Evolutionary conservation across 164 flowering plant genomes (phyloP).

Genomic region (Paratinospora sagittata): DNA sequence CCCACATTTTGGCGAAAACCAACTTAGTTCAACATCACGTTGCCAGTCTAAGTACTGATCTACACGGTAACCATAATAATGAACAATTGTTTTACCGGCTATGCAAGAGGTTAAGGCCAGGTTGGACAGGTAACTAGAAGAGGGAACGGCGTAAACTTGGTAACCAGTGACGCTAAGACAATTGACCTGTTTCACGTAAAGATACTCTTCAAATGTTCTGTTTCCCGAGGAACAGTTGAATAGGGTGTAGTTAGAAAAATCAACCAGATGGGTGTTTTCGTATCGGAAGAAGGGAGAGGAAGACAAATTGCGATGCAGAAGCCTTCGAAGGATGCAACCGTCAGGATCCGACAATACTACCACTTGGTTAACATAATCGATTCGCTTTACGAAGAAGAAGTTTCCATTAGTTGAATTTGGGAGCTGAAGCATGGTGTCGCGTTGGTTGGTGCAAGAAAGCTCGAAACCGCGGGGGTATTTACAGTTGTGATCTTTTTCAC

Average conservation of each 20-base stretch:
- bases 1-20: neutral
- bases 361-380: neutral
- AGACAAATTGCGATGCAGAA: neutral
- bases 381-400: neutral
- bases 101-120: neutral
- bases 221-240: too few species aligned
- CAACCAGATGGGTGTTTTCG: neutral
- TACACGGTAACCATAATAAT: neutral
- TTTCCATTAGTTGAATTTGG: neutral
- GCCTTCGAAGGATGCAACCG: neutral
- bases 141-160: neutral
- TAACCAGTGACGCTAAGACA: neutral
- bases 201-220: too few species aligned
- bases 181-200: neutral
- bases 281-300: neutral
- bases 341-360: neutral
- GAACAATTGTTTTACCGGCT: neutral
- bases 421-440: neutral
- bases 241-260: too few species aligned
- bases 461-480: neutral
- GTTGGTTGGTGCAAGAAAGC: neutral
- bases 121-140: too few species aligned
- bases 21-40: neutral
- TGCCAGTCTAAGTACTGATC: too few species aligned
- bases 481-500: neutral